A percentile compares a stretch with the other conserved stretches of the same genome.
Conservation (phyloP, 176 grass and related monocot genomes). For the Dactylis glomerata region DNA sequence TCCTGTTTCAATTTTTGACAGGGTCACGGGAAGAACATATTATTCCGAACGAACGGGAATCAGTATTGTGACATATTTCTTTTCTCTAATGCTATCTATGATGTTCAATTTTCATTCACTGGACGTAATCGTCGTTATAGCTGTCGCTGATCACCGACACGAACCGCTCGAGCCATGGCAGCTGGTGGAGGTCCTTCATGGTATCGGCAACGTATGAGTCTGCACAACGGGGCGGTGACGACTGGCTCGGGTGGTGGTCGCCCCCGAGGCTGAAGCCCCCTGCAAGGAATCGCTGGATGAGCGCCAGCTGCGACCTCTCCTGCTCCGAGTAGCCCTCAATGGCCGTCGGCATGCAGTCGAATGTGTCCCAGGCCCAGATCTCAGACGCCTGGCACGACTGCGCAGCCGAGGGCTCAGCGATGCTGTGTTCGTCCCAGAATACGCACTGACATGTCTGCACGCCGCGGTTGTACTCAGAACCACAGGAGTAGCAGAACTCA, state of each 20-base stretch:
- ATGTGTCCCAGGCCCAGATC: conserved; percentile 89
- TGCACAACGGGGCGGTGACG: conserved; percentile 55
- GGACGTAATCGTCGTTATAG: conserved; percentile 95
- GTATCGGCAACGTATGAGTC: conserved; percentile 75
- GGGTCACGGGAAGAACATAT: conserved; percentile 28
- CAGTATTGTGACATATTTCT: conserved; percentile 40
- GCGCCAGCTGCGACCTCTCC: conserved; percentile 82
- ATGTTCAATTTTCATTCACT: conserved; percentile 48
- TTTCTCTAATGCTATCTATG: conserved; percentile 48
- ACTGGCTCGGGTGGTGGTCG: conserved; percentile 49
- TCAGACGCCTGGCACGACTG: conserved; percentile 62
- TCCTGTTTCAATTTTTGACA: conserved; percentile 25
- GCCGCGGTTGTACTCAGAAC: conserved; percentile 65
- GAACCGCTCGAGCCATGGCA: conserved; percentile 98
- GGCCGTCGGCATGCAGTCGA: conserved; percentile 60
- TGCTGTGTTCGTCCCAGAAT: conserved; percentile 61
- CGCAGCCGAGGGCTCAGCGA: conserved; percentile 1
- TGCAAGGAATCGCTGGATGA: conserved; percentile 84
- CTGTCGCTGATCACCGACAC: conserved; percentile 98
- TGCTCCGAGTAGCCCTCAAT: conserved; percentile 93
- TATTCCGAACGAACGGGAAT: conserved; percentile 25
- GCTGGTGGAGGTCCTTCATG: conserved; percentile 98
- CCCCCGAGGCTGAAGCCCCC: conserved; percentile 79
- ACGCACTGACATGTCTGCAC: conserved; percentile 85
- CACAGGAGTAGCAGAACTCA: conserved; percentile 95